Evolutionary conservation across 2,329 filamentous ascomycete species (phyloP).

Genomic region (Trichoderma atroviride): DNA sequence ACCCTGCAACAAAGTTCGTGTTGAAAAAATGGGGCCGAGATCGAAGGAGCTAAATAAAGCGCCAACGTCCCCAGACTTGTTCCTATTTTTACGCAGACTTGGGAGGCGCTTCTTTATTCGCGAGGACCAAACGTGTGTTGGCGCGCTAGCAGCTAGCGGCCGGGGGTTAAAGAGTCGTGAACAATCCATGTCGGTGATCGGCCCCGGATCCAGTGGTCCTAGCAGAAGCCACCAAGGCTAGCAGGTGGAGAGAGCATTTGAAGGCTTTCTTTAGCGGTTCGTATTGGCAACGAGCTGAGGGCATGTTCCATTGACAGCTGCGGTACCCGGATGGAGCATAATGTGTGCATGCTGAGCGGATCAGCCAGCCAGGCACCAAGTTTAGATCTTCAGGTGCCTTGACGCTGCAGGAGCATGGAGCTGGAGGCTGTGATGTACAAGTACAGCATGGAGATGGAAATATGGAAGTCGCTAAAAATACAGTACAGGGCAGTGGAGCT

Average conservation of each 20-base stretch:
- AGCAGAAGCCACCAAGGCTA: conserved; percentile 10
- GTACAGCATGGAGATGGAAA: no score
- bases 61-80: conserved; percentile 8
- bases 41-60: not conserved
- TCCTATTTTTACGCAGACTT: conserved; percentile 17
- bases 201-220: not conserved
- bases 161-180: conserved; percentile 1
- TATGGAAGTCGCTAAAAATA: not conserved
- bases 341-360: not conserved
- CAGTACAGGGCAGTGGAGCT: not conserved
- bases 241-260: not conserved
- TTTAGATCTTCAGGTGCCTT: not conserved
- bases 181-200: conserved; percentile 22
- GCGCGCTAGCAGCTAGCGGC: conserved; percentile 12
- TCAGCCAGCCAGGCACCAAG: not conserved
- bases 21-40: not conserved
- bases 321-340: not conserved
- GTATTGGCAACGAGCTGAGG: conserved; percentile 6
- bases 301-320: not conserved
- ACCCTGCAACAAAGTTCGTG: conserved; percentile 11
- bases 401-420: not conserved
- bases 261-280: conserved; percentile 17
- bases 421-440: not conserved
- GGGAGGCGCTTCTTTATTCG: not conserved
- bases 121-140: conserved; percentile 2